Evolutionary conservation across 2,329 filamentous ascomycete species (phyloP).

Genomic region (Aspergillus clavatus): DNA sequence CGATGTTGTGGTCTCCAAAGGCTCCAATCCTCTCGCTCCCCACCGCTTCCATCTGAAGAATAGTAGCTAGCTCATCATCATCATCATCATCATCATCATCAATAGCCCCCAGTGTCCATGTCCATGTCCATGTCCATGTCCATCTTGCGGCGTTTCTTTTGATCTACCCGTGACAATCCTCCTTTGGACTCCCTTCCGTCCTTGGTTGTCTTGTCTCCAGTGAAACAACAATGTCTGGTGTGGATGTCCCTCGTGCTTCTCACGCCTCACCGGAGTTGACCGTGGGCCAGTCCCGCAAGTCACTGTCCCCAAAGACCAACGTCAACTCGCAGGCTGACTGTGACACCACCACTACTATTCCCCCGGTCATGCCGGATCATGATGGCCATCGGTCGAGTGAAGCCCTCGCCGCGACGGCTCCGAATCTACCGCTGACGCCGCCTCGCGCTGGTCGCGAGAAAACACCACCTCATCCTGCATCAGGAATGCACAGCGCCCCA

Average conservation of each 20-base stretch:
- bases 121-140: too few species aligned
- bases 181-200: too few species aligned
- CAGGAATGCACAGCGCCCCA: constrained; percentile 21
- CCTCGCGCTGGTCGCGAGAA: constrained; percentile 28
- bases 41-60: background rate
- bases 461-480: constrained; percentile 12
- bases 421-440: constrained; percentile 36
- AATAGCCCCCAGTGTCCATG: too few species aligned
- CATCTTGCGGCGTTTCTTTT: too few species aligned
- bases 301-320: constrained; percentile 35
- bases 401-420: constrained; percentile 20
- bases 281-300: constrained; percentile 41
- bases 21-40: background rate
- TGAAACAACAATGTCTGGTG: constrained; percentile 33
- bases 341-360: too few species aligned
- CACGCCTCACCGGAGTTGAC: constrained; percentile 23
- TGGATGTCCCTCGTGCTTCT: constrained; percentile 25
- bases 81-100: too few species aligned
- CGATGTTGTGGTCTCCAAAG: too few species aligned
- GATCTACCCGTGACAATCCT: too few species aligned
- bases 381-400: too few species aligned
- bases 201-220: too few species aligned
- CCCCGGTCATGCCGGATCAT: too few species aligned
- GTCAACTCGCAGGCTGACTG: constrained; percentile 15
- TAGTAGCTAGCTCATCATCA: too few species aligned